Percentiles rank a stretch among this genome's conserved stretches.
These are phyloP conservation scores for Phytophthora aleatoria DNA, from an alignment of 352 stramenopile species.

Conservation along the genomic window DNA sequence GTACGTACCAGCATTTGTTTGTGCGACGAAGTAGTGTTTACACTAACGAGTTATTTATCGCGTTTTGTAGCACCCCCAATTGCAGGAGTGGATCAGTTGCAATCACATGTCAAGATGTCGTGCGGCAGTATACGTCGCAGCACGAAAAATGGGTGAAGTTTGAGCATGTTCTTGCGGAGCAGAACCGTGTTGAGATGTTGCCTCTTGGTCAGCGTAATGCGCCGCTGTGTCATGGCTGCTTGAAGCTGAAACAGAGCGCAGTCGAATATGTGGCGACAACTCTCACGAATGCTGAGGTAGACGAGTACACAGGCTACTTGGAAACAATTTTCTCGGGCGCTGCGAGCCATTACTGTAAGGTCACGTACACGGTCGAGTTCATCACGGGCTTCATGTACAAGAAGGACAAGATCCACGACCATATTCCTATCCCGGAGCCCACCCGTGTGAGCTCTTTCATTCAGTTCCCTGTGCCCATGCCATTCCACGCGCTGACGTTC, in stretches of 20 bases:
- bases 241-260: slow-evolving; percentile 80
- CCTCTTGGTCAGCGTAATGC: slow-evolving; percentile 82
- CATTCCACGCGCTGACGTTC: slow-evolving; percentile 88
- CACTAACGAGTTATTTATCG: slow-evolving; percentile 15
- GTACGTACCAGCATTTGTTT: slow-evolving; percentile 40
- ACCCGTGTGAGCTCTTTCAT: slow-evolving; percentile 89
- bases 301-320: slow-evolving; percentile 72
- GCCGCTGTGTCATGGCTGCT: slow-evolving; percentile 78
- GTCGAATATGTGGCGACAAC: slow-evolving; percentile 79
- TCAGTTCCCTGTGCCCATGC: slow-evolving; percentile 88
- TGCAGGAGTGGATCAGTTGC: slow-evolving; percentile 53
- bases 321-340: slow-evolving; percentile 86
- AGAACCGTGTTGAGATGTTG: slow-evolving; percentile 85
- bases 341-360: slow-evolving; percentile 83
- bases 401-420: slow-evolving; percentile 91
- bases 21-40: neutral
- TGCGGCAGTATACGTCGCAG: slow-evolving; percentile 74
- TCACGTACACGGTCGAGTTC: slow-evolving; percentile 85
- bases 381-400: slow-evolving; percentile 91
- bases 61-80: slow-evolving; percentile 58
- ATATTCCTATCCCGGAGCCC: slow-evolving; percentile 86
- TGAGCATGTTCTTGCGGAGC: slow-evolving; percentile 70
- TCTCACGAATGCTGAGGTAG: slow-evolving; percentile 61
- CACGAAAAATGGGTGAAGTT: slow-evolving; percentile 80
- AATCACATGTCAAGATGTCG: slow-evolving; percentile 82